phyloP scores from a whole-genome alignment of 345 rosid species.

The Corymbia maculata region DNA sequence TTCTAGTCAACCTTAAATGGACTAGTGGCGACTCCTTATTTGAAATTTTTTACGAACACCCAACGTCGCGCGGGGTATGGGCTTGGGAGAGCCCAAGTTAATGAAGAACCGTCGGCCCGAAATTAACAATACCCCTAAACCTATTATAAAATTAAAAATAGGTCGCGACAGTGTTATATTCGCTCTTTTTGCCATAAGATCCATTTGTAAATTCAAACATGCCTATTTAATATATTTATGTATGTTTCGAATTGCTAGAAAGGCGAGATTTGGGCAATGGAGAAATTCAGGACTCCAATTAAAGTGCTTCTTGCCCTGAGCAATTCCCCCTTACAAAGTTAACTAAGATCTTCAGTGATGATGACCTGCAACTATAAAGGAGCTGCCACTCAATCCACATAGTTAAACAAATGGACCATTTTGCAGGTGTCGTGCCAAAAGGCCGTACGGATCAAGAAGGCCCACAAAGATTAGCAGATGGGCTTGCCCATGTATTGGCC shows the following conservation, averaged over 20 bases:
- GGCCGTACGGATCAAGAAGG: not conserved
- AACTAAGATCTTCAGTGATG: not conserved
- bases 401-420: not conserved
- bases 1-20: too few relatives aligned
- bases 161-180: too few relatives aligned
- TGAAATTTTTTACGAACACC: too few relatives aligned
- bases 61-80: too few relatives aligned
- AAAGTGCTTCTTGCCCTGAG: not conserved
- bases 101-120: too few relatives aligned
- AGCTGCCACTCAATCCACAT: not conserved
- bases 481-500: not conserved
- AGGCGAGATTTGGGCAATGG: not conserved
- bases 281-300: not conserved
- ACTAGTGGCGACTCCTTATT: too few relatives aligned
- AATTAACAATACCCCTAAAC: too few relatives aligned
- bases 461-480: not conserved
- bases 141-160: too few relatives aligned
- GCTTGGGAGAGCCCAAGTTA: too few relatives aligned
- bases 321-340: not conserved
- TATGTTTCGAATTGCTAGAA: not conserved
- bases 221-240: not conserved
- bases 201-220: not conserved
- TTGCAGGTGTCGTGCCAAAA: not conserved
- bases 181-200: not conserved
- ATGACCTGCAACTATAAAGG: not conserved